Evolutionary conservation across 768 basidiomycete species (phyloP), one percentile per base, ranked within the genome.

Genomic region (Pleurotus platypus): DNA sequence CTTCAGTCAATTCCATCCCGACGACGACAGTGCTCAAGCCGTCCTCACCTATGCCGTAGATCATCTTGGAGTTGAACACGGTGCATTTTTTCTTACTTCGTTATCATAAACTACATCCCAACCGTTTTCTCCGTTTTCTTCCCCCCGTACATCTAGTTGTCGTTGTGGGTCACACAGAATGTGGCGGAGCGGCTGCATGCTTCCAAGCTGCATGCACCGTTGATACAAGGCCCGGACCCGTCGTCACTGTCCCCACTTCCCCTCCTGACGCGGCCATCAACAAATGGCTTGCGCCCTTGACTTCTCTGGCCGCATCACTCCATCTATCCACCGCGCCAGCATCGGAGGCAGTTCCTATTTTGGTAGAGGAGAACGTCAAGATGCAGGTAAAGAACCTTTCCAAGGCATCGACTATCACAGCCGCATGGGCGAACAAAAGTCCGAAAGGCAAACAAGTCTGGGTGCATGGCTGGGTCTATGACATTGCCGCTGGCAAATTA

Each of bases 151-250:
- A 45, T 37, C 26, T 62, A 86, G 85, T 89, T 63, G 67, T 87
- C 55, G 69, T 89, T 61, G 83, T 80, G 9, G 87, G 88, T n/a
- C 87, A 90, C 67, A 81, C 84, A 3, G 67, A 78, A 37, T 90
- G 87, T 62, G 87, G 86, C 12, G 88, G 88, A 38, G 81, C 76
- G 2, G 62, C 65, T 0, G 78, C 81, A 0, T 76, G 77, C 37
- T 62, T 70, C 38, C 30, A 65, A 0, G 71, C 75, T 16, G 66
- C 65, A n/a, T 20, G 58, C 24, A 58, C 59, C 20, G 48, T 61
- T 5, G 26, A 53, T 12, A 15, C 55, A 12, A 45, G 22, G 5
- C 62, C 56, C 5, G 35, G 35, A 42, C 59, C 47, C 49, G 61
- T 35, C 18, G 56, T 58, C 57, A 58, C 61, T 20, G 47, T 56